phyloP scores from a whole-genome alignment of 2,329 filamentous ascomycete genomes.

The Ceratocystis variospora region DNA sequence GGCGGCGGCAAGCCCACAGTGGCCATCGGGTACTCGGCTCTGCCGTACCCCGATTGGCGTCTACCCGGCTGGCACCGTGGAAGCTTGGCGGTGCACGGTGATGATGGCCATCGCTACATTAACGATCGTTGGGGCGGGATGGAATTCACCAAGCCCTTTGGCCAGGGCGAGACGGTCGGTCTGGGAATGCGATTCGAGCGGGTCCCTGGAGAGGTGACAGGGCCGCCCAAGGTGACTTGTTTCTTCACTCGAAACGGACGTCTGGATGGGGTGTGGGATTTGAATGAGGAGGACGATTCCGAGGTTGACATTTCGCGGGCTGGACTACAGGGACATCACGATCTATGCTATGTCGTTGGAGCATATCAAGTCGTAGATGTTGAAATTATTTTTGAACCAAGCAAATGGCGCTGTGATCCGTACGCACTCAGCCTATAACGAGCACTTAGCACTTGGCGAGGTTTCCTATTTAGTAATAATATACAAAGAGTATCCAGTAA shows the following conservation, averaged over 20 bases:
- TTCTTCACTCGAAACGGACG: constrained; percentile 59
- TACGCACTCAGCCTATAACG: neutral
- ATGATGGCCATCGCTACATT: constrained; percentile 63
- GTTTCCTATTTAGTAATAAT: neutral
- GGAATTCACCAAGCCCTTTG: constrained; percentile 51
- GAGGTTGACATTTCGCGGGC: constrained; percentile 46
- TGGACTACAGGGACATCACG: constrained; percentile 57
- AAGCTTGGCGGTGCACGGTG: constrained; percentile 61
- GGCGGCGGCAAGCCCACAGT: constrained; percentile 27
- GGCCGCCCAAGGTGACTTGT: constrained; percentile 38
- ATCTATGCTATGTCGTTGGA: constrained; percentile 57
- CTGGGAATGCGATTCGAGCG: constrained; percentile 51
- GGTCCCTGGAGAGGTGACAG: constrained; percentile 25
- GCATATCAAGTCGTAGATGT: constrained; percentile 55
- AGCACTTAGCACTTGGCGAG: neutral
- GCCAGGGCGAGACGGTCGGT: constrained; percentile 52
- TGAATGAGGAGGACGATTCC: constrained; percentile 60
- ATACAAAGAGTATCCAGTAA: neutral
- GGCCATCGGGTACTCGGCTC: constrained; percentile 55
- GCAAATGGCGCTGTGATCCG: constrained; percentile 34
- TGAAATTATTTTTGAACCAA: constrained; percentile 49
- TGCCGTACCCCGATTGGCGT: constrained; percentile 64
- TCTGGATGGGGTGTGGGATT: constrained; percentile 49
- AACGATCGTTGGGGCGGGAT: constrained; percentile 63
- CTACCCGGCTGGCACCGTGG: constrained; percentile 71